Base-by-base conservation (phyloP, 1,284 basidiomycete species). In the Apiotrichum domesticum region DNA sequence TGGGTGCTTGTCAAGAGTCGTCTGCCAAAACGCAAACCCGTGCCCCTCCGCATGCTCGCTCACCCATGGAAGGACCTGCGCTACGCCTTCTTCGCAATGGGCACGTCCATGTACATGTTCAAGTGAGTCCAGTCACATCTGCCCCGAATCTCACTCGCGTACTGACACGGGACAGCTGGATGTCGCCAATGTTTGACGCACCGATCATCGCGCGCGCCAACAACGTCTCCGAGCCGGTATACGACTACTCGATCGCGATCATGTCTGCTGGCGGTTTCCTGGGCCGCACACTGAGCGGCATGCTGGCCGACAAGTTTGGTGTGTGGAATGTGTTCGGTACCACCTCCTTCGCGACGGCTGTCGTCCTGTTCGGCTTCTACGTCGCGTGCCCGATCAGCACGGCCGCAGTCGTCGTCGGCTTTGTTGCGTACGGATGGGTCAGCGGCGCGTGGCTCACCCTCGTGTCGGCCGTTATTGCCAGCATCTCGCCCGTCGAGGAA, bases 1-100 rank as follows among this genome's bases (percentile, higher is more conserved):
- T 72, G 70, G 68, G 67, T 73, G 56, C 66, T 66, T 49, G 58
- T 76, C 48, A 70, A 69, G 54, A 67, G 68, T 10, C 66, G 74
- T 49, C 56, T 73, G 6, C 71, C 72, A 14, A 66, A 67, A 4
- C 58, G 70, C 42, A 54, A 56, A 45, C 58, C 55, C 15, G 54
- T 54, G 51, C 14, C 60, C 49, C 54, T 41, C 6, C 51, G 45
- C 3, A 35, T 15, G 7, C 57, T 62, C 14, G 49, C 47, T 4
- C 55, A 55, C 21, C 71, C 71, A 2, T 71, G 67, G 67, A 58
- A 57, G 15, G 69, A 73, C 41, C 37, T 44, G 14, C 57, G 58
- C 39, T 73, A 68, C 49, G 52, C 61, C 10, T 70, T 64, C 57
- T 61, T 71, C 15, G 67, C 68, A 34, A 46, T 67, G 14, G 71